These are phyloP conservation scores for Mitragyna speciosa DNA, from an alignment of 257 asterid species.

Conservation along the genomic window DNA sequence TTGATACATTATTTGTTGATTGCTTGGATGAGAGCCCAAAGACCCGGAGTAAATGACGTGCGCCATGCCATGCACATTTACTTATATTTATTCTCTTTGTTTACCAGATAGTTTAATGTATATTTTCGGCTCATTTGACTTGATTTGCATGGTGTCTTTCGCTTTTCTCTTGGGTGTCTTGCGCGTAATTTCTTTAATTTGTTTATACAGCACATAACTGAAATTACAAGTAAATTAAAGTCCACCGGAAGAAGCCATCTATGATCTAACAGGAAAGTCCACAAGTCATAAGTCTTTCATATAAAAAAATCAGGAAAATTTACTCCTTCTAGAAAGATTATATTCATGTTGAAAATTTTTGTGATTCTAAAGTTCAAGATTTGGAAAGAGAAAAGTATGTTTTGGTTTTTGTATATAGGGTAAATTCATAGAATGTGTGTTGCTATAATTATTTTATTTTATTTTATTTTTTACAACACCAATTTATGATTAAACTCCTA, in stretches of 20 bases:
- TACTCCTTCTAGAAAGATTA: neutral
- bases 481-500: no score
- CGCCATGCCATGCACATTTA: neutral
- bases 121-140: neutral
- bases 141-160: slow-evolving; percentile 1
- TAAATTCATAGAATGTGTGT: no score
- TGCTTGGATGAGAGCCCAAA: neutral
- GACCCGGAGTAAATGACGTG: neutral
- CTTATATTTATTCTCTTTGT: no score
- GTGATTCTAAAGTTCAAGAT: no score
- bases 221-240: neutral
- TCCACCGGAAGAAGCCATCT: neutral
- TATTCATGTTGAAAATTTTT: no score
- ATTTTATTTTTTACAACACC: no score
- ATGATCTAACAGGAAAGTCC: neutral
- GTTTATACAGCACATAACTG: neutral
- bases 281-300: neutral
- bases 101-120: neutral
- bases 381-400: no score
- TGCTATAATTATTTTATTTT: no score
- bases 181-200: neutral
- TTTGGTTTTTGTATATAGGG: no score
- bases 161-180: neutral
- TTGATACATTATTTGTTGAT: neutral
- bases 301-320: no score